Evolutionary conservation across 23 red algal species (phyloP), one percentile per base, ranked within the genome.

Genomic region (Chondrus crispus): DNA sequence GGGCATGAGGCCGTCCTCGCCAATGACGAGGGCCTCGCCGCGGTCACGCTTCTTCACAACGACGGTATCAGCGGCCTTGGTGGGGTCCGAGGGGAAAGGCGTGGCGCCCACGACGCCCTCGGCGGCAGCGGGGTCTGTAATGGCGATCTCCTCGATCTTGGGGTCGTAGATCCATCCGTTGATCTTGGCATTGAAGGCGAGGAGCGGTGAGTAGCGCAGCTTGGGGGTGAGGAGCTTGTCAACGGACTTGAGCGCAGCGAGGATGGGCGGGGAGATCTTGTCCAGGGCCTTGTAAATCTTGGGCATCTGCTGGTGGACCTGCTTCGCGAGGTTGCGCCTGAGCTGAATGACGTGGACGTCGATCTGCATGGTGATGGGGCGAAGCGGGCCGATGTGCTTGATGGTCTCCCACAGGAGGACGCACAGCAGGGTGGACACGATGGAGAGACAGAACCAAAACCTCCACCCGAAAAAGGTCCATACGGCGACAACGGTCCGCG

Each of bases 221-320:
- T 73, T 87, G 1, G 92, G 92, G n/a, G 68, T 80, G 54, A 88
- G 45, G 39, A 81, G 22, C 19, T 45, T 50, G 38, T 94, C 92
- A 14, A 80, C 24, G 16, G 55, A 63, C 16, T 70, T 63, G 18
- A 86, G 42, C 4, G 73, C 80, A 43, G 81, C 82, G 48, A 64
- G 79, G 50, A 94, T 75, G 20, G 91, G 91, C 10, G 91, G 91
- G 7, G 80, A 48, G 35, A 94, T 85, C 30, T 70, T 54, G 50
- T 94, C 91, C 6, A 94, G 48, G 29, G 91, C 80, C 69, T 94
- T 94, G 82, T 94, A 94, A 11, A 94, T 74, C 51, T 94, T 94
- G 43, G 91, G 80, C 71, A 86, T 80, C 69, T 94, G 91, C 37
- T 57, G 64, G 13, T 41, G 30, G 33, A 72, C 24, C 70, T 94